phyloP scores from a whole-genome alignment of 2,329 filamentous ascomycete genomes.

The Claviceps capensis region DNA sequence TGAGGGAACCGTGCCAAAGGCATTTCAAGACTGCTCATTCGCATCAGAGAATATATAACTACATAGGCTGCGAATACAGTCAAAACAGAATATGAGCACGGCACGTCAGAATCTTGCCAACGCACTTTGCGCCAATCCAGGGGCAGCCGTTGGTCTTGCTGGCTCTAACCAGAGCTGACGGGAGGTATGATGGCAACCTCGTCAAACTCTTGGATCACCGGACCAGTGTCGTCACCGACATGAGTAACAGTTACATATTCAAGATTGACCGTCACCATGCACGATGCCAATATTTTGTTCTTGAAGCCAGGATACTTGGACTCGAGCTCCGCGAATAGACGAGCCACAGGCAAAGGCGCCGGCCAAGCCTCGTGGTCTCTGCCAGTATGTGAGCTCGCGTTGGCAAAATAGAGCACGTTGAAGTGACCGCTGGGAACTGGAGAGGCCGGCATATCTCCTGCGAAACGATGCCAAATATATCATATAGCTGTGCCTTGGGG shows the following conservation, averaged over 20 bases:
- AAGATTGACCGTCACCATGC: slow-evolving; percentile 66
- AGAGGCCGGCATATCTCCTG: slow-evolving; percentile 21
- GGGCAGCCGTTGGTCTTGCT: neutral
- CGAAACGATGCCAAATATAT: neutral
- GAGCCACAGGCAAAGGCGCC: slow-evolving; percentile 48
- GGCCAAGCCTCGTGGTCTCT: slow-evolving; percentile 51
- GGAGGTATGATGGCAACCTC: slow-evolving; percentile 82
- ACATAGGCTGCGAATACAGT: no score
- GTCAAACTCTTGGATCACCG: slow-evolving; percentile 55
- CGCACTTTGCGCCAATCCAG: neutral
- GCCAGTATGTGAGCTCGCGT: slow-evolving; percentile 56
- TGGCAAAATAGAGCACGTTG: slow-evolving; percentile 70
- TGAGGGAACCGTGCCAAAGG: no score
- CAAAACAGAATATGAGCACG: neutral
- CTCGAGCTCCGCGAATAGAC: slow-evolving; percentile 57
- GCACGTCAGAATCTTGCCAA: neutral
- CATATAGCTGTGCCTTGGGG: neutral
- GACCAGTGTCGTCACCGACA: slow-evolving; percentile 23
- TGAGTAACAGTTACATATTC: slow-evolving; percentile 61
- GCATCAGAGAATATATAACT: no score
- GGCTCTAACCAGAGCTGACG: slow-evolving; percentile 62
- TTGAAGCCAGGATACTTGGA: slow-evolving; percentile 55
- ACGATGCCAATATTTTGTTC: slow-evolving; percentile 54
- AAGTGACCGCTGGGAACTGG: slow-evolving; percentile 52
- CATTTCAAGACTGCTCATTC: no score